These are phyloP conservation scores for Salix caprea DNA, from an alignment of 345 rosid species.

Conservation along the genomic window DNA sequence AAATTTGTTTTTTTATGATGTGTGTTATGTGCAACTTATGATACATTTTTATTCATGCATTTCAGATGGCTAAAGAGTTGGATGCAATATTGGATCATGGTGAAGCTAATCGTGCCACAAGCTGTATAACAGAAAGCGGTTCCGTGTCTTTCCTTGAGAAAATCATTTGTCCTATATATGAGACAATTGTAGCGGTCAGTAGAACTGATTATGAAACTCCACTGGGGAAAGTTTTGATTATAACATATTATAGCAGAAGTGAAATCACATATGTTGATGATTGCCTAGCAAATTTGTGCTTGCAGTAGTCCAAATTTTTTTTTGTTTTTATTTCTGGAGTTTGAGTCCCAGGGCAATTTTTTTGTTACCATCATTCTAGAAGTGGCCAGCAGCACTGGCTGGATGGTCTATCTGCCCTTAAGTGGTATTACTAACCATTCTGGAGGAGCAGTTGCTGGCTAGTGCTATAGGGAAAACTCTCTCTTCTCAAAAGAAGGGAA, in stretches of 20 bases:
- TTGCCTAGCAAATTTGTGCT: background rate
- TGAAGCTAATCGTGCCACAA: constrained; percentile 63
- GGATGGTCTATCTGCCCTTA: too few relatives aligned
- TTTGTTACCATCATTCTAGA: too few relatives aligned
- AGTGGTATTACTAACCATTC: too few relatives aligned
- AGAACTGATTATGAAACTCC: background rate
- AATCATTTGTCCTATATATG: constrained; percentile 73
- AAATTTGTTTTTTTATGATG: background rate
- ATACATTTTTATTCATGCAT: background rate
- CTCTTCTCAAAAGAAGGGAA: too few relatives aligned
- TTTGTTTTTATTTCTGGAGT: too few relatives aligned
- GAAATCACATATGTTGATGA: background rate
- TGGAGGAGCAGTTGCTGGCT: too few relatives aligned
- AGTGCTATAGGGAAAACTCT: too few relatives aligned
- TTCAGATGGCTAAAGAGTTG: constrained; percentile 96
- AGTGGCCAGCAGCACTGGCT: too few relatives aligned
- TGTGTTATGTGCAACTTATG: constrained; percentile 1
- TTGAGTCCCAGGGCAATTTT: too few relatives aligned
- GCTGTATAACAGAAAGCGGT: constrained; percentile 55
- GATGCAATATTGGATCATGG: constrained; percentile 87
- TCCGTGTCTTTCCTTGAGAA: constrained; percentile 76
- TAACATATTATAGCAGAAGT: background rate
- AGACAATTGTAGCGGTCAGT: constrained; percentile 58
- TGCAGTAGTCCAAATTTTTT: too few relatives aligned
- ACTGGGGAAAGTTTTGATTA: background rate